Percentiles rank a stretch among this genome's conserved stretches.
Evolutionary conservation across 2,329 filamentous ascomycete genomes (phyloP).

Genomic region (Pseudogymnoascus sp.): DNA sequence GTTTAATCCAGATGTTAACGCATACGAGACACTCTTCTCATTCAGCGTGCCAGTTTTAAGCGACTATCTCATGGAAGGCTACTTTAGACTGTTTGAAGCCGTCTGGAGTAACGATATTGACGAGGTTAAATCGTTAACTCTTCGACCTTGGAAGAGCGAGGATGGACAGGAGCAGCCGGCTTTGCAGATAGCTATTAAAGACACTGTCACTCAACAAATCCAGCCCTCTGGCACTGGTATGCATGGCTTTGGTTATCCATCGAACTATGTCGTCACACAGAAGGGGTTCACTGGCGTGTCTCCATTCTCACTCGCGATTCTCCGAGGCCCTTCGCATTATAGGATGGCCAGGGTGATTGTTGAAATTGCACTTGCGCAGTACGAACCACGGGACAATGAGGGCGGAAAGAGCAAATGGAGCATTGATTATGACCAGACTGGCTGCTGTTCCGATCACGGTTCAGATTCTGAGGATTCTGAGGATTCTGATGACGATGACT

Average conservation of each 20-base stretch:
- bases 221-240: too few relatives aligned
- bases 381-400: conserved; percentile 45
- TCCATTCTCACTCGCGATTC: conserved; percentile 60
- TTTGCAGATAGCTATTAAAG: conserved; percentile 53
- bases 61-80: conserved; percentile 46
- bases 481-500: conserved; percentile 25
- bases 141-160: conserved; percentile 46
- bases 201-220: conserved; percentile 29
- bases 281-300: conserved; percentile 21
- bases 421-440: conserved; percentile 36
- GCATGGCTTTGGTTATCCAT: not conserved
- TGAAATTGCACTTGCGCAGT: conserved; percentile 63
- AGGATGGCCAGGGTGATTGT: conserved; percentile 57
- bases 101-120: conserved; percentile 62
- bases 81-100: conserved; percentile 62
- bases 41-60: conserved; percentile 36
- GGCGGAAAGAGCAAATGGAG: conserved; percentile 26
- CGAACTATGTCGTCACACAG: conserved; percentile 20
- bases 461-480: conserved; percentile 21
- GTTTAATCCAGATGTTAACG: conserved; percentile 4
- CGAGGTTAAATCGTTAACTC: conserved; percentile 55
- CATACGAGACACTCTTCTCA: conserved; percentile 17
- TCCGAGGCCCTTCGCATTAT: conserved; percentile 49
- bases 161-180: conserved; percentile 45
- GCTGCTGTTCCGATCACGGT: conserved; percentile 27